Conservation (phyloP, 345 rosid genomes). For the Pugionium dolabratum region DNA sequence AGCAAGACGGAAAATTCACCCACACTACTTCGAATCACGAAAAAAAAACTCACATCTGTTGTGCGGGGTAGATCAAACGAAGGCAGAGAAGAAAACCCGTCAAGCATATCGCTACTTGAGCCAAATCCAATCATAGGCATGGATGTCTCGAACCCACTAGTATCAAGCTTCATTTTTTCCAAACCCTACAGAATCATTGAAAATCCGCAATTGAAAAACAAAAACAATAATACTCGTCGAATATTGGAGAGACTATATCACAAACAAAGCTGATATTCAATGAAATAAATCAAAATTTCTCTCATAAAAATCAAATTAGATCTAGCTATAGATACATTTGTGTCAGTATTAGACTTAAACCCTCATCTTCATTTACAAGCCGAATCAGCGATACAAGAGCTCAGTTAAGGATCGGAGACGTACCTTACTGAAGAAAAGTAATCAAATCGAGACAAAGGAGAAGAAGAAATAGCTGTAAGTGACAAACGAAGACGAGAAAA, state of each 20-base stretch:
- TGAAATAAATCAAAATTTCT: not conserved
- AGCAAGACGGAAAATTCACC: not conserved
- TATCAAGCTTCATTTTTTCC: slow-evolving; percentile 76
- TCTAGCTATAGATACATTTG: slow-evolving; percentile 24
- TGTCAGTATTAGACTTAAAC: not conserved
- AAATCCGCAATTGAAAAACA: not conserved
- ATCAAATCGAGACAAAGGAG: slow-evolving; percentile 25
- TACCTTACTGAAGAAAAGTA: slow-evolving; percentile 34
- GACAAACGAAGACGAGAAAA: slow-evolving; percentile 18
- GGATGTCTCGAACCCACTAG: slow-evolving; percentile 68
- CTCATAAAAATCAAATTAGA: slow-evolving; percentile 17
- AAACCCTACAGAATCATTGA: slow-evolving; percentile 21
- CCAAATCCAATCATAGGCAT: slow-evolving; percentile 44
- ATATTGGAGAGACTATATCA: not conserved
- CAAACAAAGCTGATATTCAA: not conserved
- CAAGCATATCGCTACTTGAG: slow-evolving; percentile 41
- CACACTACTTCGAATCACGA: not conserved
- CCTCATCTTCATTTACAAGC: not conserved
- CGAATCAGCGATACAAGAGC: slow-evolving; percentile 6
- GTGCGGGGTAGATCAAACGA: slow-evolving; percentile 68
- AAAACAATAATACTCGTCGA: not conserved
- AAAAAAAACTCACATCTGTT: slow-evolving; percentile 55
- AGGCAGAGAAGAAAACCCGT: slow-evolving; percentile 54
- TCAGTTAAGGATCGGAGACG: slow-evolving; percentile 12
- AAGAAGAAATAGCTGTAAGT: slow-evolving; percentile 5